A percentile compares a stretch with the other conserved stretches of the same genome.
phyloP scores from a whole-genome alignment of 306 rosid species.

The Arachis stenosperma region DNA sequence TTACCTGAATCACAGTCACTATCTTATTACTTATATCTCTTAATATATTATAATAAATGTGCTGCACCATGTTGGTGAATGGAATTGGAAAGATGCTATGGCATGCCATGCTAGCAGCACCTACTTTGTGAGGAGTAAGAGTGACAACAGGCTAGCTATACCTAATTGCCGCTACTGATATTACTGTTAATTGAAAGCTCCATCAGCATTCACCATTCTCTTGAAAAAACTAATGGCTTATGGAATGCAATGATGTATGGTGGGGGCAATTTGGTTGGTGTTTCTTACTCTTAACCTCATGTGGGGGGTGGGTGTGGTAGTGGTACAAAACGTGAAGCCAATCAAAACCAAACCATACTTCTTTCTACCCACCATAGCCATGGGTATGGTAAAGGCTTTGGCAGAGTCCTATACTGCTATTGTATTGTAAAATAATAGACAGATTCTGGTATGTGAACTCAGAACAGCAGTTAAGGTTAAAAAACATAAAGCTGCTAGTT shows the following conservation, averaged over 20 bases:
- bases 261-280: constrained; percentile 14
- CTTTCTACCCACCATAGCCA: constrained; percentile 1
- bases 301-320: constrained; percentile 14
- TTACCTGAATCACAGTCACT: no score
- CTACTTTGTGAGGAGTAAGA: constrained; percentile 57
- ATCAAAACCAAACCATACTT: no score
- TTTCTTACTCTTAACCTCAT: neutral
- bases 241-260: neutral
- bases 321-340: constrained; percentile 31
- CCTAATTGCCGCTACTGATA: constrained; percentile 42
- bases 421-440: constrained; percentile 2
- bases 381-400: constrained; percentile 26
- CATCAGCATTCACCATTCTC: neutral
- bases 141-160: constrained; percentile 50
- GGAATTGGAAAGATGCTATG: constrained; percentile 42
- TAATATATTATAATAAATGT: constrained; percentile 34
- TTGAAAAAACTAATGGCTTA: neutral
- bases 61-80: constrained; percentile 36
- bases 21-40: no score
- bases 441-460: constrained; percentile 13
- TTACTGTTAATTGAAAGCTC: constrained; percentile 43
- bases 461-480: constrained; percentile 7
- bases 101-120: constrained; percentile 44
- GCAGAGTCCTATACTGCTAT: constrained; percentile 7
- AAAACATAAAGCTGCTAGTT: constrained; percentile 32